phyloP scores from a whole-genome alignment of 768 basidiomycete species.

The Boletus rubescentipes region DNA sequence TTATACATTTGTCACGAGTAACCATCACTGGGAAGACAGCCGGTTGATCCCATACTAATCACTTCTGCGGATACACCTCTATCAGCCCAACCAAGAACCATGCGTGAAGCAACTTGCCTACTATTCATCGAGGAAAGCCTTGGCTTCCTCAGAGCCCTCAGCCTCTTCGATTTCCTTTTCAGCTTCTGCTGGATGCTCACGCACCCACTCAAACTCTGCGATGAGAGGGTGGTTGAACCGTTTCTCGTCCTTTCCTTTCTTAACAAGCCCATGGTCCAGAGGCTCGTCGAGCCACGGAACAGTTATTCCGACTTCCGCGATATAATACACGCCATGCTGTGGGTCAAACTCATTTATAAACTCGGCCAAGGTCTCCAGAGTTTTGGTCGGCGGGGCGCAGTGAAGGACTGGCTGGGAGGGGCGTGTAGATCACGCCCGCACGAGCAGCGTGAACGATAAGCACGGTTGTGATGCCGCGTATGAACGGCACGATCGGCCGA shows the following conservation, averaged over 20 bases:
- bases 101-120: background rate
- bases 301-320: background rate
- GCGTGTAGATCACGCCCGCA: conserved; percentile 4
- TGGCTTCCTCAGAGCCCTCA: background rate
- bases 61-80: no score
- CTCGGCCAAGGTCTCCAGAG: background rate
- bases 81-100: no score
- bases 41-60: no score
- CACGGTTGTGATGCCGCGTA: background rate
- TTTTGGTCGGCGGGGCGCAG: background rate
- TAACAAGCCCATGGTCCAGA: background rate
- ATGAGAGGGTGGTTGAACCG: conserved; percentile 6
- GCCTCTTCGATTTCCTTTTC: background rate
- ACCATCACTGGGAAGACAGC: no score
- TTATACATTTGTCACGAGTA: no score
- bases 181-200: conserved; percentile 12
- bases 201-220: conserved; percentile 8
- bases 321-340: background rate
- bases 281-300: background rate
- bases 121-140: background rate
- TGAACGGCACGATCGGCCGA: background rate
- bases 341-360: background rate
- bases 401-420: conserved; percentile 5
- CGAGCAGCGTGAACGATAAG: background rate
- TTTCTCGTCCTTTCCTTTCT: conserved; percentile 1